Evolutionary conservation across 2,329 filamentous ascomycete genomes (phyloP).

Genomic region (Claviceps sp.): DNA sequence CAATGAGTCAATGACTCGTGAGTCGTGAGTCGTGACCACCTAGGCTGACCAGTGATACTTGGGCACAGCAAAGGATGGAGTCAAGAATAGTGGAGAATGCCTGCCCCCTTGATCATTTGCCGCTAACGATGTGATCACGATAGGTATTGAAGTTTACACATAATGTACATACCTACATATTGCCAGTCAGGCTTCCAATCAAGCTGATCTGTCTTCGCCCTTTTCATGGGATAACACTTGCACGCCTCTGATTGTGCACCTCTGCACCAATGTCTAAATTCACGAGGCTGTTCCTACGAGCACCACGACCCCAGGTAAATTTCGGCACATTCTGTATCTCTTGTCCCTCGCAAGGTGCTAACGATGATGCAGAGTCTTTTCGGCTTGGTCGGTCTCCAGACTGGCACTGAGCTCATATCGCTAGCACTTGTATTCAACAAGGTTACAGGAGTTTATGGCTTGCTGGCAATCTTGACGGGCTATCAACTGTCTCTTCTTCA

Average conservation of each 20-base stretch:
- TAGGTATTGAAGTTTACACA: neutral
- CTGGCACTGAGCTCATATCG: constrained; percentile 73
- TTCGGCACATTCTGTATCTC: neutral
- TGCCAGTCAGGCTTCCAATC: neutral
- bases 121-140: neutral
- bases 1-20: no score
- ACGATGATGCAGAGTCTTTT: constrained; percentile 55
- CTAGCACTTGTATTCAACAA: constrained; percentile 83
- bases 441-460: constrained; percentile 76
- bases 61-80: neutral
- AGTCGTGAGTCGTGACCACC: no score
- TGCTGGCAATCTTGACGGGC: constrained; percentile 80
- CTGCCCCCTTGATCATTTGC: neutral
- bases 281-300: constrained; percentile 23
- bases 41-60: neutral
- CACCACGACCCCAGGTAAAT: constrained; percentile 28
- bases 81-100: neutral
- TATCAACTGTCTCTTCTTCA: constrained; percentile 72
- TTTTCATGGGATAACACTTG: neutral
- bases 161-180: no score
- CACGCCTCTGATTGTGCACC: neutral
- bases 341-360: constrained; percentile 1
- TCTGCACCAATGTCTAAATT: constrained; percentile 20
- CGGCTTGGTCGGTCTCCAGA: constrained; percentile 73
- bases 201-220: neutral